A percentile compares a stretch with the other conserved stretches of the same genome.
These are phyloP conservation scores for Vigna unguiculata DNA, from an alignment of 306 rosid species.

Conservation along the genomic window DNA sequence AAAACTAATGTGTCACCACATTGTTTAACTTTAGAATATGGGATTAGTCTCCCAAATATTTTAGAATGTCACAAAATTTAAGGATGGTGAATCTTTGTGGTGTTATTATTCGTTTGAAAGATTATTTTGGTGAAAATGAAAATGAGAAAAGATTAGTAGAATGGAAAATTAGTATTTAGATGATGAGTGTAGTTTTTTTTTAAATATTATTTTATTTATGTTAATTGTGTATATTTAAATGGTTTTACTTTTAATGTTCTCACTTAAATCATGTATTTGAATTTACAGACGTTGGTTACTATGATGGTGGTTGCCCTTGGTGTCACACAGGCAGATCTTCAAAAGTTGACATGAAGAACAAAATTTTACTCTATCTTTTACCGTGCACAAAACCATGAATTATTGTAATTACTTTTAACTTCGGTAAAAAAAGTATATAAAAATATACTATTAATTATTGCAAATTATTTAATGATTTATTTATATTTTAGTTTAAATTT, in stretches of 20 bases:
- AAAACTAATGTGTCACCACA: too few relatives aligned
- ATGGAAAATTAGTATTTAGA: background rate
- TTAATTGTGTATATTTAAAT: background rate
- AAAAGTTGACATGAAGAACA: conserved; percentile 33
- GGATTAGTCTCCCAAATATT: background rate
- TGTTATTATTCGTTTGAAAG: background rate
- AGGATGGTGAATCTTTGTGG: background rate
- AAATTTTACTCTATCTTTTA: conserved; percentile 6
- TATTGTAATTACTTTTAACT: too few relatives aligned
- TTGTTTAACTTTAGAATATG: too few relatives aligned
- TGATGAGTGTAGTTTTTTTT: background rate
- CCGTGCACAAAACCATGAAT: background rate
- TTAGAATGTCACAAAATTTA: background rate
- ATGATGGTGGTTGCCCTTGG: conserved; percentile 61
- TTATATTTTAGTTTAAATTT: too few relatives aligned
- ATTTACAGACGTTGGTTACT: conserved; percentile 68
- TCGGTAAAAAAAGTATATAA: too few relatives aligned
- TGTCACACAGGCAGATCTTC: conserved; percentile 44
- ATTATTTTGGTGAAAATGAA: background rate
- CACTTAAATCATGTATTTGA: conserved; percentile 32
- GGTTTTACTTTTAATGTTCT: conserved; percentile 17
- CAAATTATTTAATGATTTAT: too few relatives aligned
- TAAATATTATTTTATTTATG: background rate
- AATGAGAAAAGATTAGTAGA: background rate
- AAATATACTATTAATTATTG: too few relatives aligned